phyloP scores from a whole-genome alignment of 345 rosid species.

The Hibiscus mutabilis region DNA sequence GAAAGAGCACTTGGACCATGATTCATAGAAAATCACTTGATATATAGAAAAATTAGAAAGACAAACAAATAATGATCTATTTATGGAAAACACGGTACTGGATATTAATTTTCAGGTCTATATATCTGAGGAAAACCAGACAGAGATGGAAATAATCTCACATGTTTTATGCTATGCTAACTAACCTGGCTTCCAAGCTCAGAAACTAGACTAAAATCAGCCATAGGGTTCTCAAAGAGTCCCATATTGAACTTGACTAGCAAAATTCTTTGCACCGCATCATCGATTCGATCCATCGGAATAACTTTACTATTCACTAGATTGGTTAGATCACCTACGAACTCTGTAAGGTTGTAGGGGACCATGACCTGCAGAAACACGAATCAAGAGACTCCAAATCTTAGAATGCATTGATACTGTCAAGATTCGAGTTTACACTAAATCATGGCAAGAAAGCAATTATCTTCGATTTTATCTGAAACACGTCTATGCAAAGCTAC shows the following conservation, averaged over 20 bases:
- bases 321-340: slow-evolving; percentile 53
- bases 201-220: slow-evolving; percentile 61
- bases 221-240: slow-evolving; percentile 86
- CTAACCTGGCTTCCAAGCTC: slow-evolving; percentile 86
- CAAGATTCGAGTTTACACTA: not conserved
- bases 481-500: slow-evolving; percentile 15
- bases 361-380: slow-evolving; percentile 71
- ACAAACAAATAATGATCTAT: not conserved
- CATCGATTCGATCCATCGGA: slow-evolving; percentile 78
- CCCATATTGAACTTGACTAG: slow-evolving; percentile 84
- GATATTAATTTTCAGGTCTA: not conserved
- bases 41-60: not conserved
- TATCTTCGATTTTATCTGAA: not conserved
- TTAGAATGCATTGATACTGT: not conserved
- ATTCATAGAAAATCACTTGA: not conserved
- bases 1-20: not conserved
- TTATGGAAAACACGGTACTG: not conserved
- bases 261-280: slow-evolving; percentile 78
- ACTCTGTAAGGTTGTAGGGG: slow-evolving; percentile 66
- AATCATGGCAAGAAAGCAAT: not conserved
- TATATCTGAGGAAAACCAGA: not conserved
- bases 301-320: slow-evolving; percentile 55
- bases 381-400: not conserved
- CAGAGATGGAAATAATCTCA: not conserved
- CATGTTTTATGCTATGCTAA: not conserved